Evolutionary conservation across 305 asterid genomes (phyloP).

Genomic region (Solanum chacoense): DNA sequence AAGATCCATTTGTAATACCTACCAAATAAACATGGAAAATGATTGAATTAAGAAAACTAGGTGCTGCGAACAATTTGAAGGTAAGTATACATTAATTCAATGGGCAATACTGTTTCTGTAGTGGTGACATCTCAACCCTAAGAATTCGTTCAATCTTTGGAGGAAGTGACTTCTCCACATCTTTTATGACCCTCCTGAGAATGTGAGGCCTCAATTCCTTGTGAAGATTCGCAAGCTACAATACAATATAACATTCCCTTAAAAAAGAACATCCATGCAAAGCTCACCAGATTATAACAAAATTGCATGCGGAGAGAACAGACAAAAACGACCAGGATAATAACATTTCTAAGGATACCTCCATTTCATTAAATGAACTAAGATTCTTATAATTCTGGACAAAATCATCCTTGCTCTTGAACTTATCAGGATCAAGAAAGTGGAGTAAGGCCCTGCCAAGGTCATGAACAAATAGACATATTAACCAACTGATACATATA

Average conservation of each 20-base stretch:
- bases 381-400: constrained; percentile 94
- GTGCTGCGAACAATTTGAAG: neutral
- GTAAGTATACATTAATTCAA: neutral
- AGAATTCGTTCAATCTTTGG: constrained; percentile 98
- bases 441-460: constrained; percentile 96
- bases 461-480: constrained; percentile 9
- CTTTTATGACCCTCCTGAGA: constrained; percentile 96
- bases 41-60: neutral
- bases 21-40: neutral
- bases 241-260: neutral
- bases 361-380: constrained; percentile 80
- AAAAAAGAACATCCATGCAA: constrained; percentile 1
- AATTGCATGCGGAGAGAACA: neutral
- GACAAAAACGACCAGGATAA: neutral
- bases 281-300: neutral
- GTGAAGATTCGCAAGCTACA: constrained; percentile 94
- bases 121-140: constrained; percentile 99
- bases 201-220: constrained; percentile 98
- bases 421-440: constrained; percentile 93
- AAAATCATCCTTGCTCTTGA: constrained; percentile 84
- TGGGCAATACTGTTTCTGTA: constrained; percentile 83
- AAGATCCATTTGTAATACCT: constrained; percentile 99
- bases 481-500: neutral
- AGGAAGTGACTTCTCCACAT: constrained; percentile 98
- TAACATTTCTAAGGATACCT: constrained; percentile 35